Evolutionary conservation across 306 rosid species (phyloP).

Genomic region (Sicyos baderoa): DNA sequence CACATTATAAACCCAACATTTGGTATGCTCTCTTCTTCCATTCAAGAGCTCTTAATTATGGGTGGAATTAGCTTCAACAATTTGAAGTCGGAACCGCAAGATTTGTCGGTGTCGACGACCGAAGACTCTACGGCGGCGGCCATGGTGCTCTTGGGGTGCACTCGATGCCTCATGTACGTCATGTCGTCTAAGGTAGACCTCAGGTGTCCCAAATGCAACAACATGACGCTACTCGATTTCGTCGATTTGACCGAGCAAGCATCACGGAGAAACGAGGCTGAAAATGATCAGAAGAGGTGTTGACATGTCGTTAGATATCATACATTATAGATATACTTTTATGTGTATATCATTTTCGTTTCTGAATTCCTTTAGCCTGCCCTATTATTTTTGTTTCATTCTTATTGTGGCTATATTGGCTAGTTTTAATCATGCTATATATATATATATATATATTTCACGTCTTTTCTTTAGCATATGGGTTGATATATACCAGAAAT

Average conservation of each 20-base stretch:
- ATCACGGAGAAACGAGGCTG: background rate
- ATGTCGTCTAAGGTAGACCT: conserved; percentile 69
- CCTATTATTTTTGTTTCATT: background rate
- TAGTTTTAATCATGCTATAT: background rate
- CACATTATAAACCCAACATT: background rate
- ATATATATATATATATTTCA: too few species aligned
- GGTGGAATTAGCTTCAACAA: background rate
- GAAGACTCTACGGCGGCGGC: conserved; percentile 37
- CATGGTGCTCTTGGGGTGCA: conserved; percentile 76
- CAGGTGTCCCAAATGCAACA: conserved; percentile 80
- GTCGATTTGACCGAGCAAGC: background rate
- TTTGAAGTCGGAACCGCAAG: background rate
- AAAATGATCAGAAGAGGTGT: background rate
- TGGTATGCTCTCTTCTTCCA: background rate
- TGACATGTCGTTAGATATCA: background rate
- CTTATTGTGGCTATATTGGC: background rate
- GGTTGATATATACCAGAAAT: background rate
- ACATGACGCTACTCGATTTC: conserved; percentile 67
- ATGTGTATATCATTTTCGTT: background rate
- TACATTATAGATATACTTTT: background rate
- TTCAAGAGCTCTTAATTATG: background rate
- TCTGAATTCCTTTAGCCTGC: background rate
- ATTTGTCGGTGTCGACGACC: conserved; percentile 25
- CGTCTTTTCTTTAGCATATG: too few species aligned
- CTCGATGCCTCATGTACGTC: conserved; percentile 76